Evolutionary conservation across 2,329 filamentous ascomycete genomes (phyloP), one percentile per base, ranked within the genome.

Genomic region (Cytospora mali): DNA sequence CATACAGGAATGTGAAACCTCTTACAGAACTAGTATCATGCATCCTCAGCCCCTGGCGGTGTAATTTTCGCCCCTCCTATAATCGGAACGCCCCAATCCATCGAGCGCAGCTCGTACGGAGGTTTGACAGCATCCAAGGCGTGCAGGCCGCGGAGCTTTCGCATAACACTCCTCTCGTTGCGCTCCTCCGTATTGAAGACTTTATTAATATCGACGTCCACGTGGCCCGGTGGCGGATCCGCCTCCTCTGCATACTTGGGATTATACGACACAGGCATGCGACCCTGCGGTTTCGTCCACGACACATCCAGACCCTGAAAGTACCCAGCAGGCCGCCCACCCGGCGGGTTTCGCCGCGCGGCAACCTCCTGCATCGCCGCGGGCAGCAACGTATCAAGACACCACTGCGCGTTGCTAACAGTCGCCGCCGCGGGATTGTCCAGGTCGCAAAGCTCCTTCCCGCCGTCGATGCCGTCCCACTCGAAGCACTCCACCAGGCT

Each of bases 271-370:
- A 58, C 49, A 4, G 56, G 48, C 48, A 39, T 23, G 46, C 35
- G n/a, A 14, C 46, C 3, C 11, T n/a, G 10, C 13, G 31, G 56
- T 33, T 35, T 58, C 23, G 48, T 52, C 56, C 56, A 58, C 16
- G 56, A 58, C 29, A 58, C 23, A n/a, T 51, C 56, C 31, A 58
- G 6, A 31, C 23, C 48, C 31, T 51, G 29, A 27, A 58, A 58
- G 14, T 52, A 52, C 11, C 56, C 29, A 2, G 31, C 31, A 16
- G 56, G 48, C 5, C 31, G 29, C 2, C 56, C 23, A 18, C 3
- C 31, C 9, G 25, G 23, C 29, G 56, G 56, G 7, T 18, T 51
- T 6, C 56, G 56, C 31, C 39, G 28, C 13, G 48, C 56, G 6
- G 48, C 56, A 6, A 58, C 56, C 1, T 33, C 46, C 1, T 23